phyloP scores from a whole-genome alignment of 106 monocot genomes.

The Triglochin maritima region DNA sequence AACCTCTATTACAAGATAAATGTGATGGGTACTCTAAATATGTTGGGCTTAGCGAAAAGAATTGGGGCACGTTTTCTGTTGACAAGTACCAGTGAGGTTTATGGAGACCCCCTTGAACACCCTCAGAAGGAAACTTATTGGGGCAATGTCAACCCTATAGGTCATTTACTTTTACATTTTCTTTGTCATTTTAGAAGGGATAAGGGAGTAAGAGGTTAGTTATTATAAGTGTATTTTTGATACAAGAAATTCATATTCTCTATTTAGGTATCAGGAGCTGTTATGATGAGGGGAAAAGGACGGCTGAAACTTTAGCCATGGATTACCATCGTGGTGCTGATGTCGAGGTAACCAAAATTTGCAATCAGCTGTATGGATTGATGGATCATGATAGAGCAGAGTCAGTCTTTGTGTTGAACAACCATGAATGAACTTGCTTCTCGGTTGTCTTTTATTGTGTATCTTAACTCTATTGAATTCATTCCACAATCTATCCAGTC shows the following conservation, averaged over 20 bases:
- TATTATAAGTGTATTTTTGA: too few relatives aligned
- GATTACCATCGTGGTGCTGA: conserved; percentile 93
- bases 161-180: conserved; percentile 13
- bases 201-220: too few relatives aligned
- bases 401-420: too few relatives aligned
- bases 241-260: not conserved
- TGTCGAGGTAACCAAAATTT: conserved; percentile 39
- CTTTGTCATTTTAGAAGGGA: not conserved
- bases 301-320: conserved; percentile 92
- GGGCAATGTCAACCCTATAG: conserved; percentile 96
- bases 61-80: conserved; percentile 86
- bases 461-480: too few relatives aligned
- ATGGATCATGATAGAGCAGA: too few relatives aligned
- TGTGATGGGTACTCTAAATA: conserved; percentile 95
- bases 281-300: conserved; percentile 94
- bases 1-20: conserved; percentile 66
- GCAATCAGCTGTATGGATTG: too few relatives aligned
- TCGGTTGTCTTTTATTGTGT: too few relatives aligned
- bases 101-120: conserved; percentile 93
- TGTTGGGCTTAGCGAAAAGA: conserved; percentile 93
- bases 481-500: too few relatives aligned
- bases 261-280: conserved; percentile 83
- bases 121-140: conserved; percentile 95
- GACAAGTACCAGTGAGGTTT: conserved; percentile 94
- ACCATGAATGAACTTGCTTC: too few relatives aligned